Base-by-base conservation (phyloP, 2,329 filamentous ascomycete genomes). In the Penicillium brevicompactum region DNA sequence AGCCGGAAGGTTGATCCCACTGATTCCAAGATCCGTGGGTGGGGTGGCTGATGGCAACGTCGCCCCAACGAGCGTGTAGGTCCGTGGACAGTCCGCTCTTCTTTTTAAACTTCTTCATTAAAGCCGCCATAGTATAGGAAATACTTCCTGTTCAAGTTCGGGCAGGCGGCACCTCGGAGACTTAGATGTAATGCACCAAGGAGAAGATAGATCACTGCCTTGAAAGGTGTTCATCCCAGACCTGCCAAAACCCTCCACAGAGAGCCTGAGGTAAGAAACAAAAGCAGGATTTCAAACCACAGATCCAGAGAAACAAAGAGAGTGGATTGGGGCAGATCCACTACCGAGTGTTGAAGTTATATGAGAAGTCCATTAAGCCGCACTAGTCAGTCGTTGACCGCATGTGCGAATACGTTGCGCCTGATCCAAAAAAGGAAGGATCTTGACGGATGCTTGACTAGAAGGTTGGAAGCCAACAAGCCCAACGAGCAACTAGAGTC, bases 21-120 rank as follows among this genome's bases (percentile, higher is more conserved):
- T 75, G 69, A 49, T 69, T 76, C 75, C 75, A 77, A n/a, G 74
- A 76, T 22, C 74, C 74, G 38, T 70, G 63, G 38, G 66, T 75
- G 21, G 75, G 75, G 61, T 70, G 71, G 22, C 70, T 73, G 58
- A 77, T 77, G 14, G 71, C 61, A 37, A 67, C 61, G 60, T 77
- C 75, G 4, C 75, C 75, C 70, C 73, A 77, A 58, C 74, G 70
- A 30, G 71, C 64, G 59, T 76, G 69, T 37, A 76, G 57, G 31
- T 73, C 67, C 1, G 71, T 72, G 3, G 72, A 71, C 6, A 74
- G 58, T 57, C 66, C 67, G 47, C 68, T 69, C 59, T 72, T 74
- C 55, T 63, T 62, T 49, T 70, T 63, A 49, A 74, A 61, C 57
- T 67, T 72, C 40, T 65, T 65, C 44, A 73, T 63, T 34, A 73